Evolutionary conservation across 805 yeast genomes (phyloP).

Genomic region (Komagataella ulmi): DNA sequence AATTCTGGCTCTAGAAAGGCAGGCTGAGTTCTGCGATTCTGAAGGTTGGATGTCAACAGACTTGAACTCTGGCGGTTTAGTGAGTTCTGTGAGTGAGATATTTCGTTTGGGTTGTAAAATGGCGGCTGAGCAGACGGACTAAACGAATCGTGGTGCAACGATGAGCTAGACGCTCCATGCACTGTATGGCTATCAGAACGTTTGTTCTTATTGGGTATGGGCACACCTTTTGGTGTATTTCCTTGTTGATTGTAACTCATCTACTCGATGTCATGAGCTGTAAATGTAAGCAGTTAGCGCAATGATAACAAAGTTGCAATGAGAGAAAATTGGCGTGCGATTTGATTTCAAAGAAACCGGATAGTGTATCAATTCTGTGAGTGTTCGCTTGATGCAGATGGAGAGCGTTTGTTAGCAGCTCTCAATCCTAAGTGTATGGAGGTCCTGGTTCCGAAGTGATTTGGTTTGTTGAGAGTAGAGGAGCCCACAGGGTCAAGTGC

Average conservation of each 20-base stretch:
- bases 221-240: background rate
- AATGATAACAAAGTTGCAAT: background rate
- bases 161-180: background rate
- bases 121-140: conserved; percentile 5
- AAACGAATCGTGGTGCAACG: conserved; percentile 1
- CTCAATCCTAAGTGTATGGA: background rate
- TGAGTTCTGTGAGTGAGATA: conserved; percentile 1
- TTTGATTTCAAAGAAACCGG: background rate
- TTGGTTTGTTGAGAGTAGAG: background rate
- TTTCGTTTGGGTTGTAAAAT: conserved; percentile 1
- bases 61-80: conserved; percentile 3
- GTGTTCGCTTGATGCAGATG: background rate
- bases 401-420: background rate
- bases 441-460: background rate
- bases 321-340: background rate
- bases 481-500: background rate
- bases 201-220: background rate
- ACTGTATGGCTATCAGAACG: background rate
- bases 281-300: background rate
- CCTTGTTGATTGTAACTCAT: background rate
- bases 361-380: background rate
- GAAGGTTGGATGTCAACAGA: conserved; percentile 6
- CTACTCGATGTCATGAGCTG: background rate
- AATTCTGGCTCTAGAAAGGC: background rate
- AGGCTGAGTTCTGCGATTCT: conserved; percentile 1